phyloP scores from a whole-genome alignment of 495 filamentous ascomycete species.

The Penicillium steckii region DNA sequence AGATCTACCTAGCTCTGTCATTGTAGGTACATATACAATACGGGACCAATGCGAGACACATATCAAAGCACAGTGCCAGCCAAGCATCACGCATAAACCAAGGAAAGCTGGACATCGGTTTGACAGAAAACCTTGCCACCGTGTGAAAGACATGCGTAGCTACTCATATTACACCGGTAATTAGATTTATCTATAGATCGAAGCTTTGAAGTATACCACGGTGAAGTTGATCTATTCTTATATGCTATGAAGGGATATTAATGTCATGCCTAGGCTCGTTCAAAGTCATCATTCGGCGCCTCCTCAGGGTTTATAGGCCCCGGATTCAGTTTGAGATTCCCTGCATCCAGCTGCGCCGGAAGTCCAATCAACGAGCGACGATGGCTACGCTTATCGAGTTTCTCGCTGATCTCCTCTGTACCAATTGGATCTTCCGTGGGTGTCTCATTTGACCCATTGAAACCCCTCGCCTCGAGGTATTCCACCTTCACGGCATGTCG shows the following conservation, averaged over 20 bases:
- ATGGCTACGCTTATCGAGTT: conserved; percentile 41
- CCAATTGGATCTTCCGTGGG: conserved; percentile 24
- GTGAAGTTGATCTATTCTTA: conserved; percentile 19
- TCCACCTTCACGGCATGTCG: conserved; percentile 57
- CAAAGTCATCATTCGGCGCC: conserved; percentile 49
- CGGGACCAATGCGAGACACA: too few species aligned
- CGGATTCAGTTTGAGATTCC: conserved; percentile 28
- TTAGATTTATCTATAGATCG: not conserved
- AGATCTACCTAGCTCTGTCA: too few species aligned
- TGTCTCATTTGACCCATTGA: conserved; percentile 33
- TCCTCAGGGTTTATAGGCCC: conserved; percentile 28
- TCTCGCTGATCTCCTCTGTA: conserved; percentile 65
- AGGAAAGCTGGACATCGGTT: not conserved
- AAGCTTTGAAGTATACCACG: too few species aligned
- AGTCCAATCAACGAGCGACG: conserved; percentile 41
- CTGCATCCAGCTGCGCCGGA: conserved; percentile 35
- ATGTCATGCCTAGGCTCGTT: conserved; percentile 39
- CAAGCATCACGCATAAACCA: too few species aligned
- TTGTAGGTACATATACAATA: too few species aligned
- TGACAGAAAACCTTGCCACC: too few species aligned
- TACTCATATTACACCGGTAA: conserved; percentile 3
- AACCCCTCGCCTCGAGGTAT: conserved; percentile 38
- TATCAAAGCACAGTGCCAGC: too few species aligned
- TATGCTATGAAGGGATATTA: conserved; percentile 26
- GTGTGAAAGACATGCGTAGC: too few species aligned